phyloP scores from a whole-genome alignment of 495 filamentous ascomycete genomes.

The Margaritispora aquatica region DNA sequence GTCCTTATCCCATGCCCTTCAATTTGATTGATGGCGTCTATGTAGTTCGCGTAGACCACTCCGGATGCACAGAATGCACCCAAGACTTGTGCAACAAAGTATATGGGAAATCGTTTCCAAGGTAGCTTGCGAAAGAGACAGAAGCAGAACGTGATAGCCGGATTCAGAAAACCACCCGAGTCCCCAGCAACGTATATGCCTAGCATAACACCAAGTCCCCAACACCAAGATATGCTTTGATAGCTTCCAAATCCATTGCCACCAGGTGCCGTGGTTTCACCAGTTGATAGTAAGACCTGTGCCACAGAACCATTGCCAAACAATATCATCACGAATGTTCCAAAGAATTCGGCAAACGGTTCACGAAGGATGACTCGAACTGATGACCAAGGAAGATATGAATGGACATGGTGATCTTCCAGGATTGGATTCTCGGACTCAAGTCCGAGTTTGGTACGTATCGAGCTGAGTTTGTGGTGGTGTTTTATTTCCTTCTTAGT shows the following conservation, averaged over 20 bases:
- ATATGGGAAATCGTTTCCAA: constrained; percentile 55
- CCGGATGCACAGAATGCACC: constrained; percentile 48
- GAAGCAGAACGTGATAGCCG: constrained; percentile 57
- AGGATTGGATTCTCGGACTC: constrained; percentile 17
- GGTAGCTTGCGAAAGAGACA: constrained; percentile 57
- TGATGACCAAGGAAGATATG: constrained; percentile 34
- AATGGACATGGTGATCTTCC: constrained; percentile 17
- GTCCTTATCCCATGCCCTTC: constrained; percentile 36
- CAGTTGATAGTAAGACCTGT: constrained; percentile 16
- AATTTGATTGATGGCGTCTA: constrained; percentile 43
- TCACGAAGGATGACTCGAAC: constrained; percentile 43
- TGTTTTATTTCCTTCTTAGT: constrained; percentile 7
- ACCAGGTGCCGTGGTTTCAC: constrained; percentile 11
- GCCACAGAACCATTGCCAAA: constrained; percentile 49
- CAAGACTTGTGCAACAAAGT: constrained; percentile 45
- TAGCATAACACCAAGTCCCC: constrained; percentile 53
- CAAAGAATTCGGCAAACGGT: constrained; percentile 58
- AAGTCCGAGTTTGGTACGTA: constrained; percentile 13
- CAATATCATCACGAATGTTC: constrained; percentile 54
- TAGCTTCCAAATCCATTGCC: constrained; percentile 31
- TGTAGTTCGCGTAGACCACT: constrained; percentile 53
- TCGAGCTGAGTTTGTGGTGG: constrained; percentile 9
- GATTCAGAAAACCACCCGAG: constrained; percentile 58
- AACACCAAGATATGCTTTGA: constrained; percentile 39
- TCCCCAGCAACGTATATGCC: constrained; percentile 55